A percentile compares a stretch with the other conserved stretches of the same genome.
phyloP scores from a whole-genome alignment of 2,329 filamentous ascomycete genomes.

The Fonsecaea nubica region DNA sequence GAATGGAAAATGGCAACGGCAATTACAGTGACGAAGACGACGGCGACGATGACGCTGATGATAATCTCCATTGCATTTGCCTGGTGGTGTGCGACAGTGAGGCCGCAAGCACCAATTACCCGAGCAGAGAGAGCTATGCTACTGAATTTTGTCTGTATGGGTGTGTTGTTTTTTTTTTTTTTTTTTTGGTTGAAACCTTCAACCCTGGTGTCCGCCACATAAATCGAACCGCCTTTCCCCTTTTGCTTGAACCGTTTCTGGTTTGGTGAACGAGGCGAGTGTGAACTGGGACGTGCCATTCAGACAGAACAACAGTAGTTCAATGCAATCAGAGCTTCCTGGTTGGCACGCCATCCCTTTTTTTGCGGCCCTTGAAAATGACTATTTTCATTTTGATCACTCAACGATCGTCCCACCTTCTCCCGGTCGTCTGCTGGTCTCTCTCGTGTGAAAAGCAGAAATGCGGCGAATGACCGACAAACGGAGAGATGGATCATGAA shows the following conservation, averaged over 20 bases:
- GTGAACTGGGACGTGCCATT: background rate
- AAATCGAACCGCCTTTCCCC: background rate
- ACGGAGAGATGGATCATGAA: background rate
- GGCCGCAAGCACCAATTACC: background rate
- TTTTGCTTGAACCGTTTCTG: background rate
- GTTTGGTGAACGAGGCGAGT: background rate
- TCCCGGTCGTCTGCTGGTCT: background rate
- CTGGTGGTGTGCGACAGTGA: background rate
- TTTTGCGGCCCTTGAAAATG: background rate
- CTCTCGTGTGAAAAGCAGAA: background rate
- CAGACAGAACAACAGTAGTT: background rate
- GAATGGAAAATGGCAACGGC: too few relatives aligned
- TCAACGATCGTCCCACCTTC: background rate
- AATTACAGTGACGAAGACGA: too few relatives aligned
- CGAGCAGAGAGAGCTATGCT: background rate
- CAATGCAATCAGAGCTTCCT: background rate
- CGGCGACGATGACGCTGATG: too few relatives aligned
- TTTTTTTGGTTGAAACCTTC: background rate
- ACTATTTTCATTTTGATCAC: background rate
- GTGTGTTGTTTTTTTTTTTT: background rate
- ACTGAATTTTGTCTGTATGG: background rate
- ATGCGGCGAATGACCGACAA: background rate
- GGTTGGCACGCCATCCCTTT: background rate
- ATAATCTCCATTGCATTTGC: background rate
- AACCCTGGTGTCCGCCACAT: background rate